These are phyloP conservation scores for Botryotinia narcissicola DNA, from an alignment of 2,329 filamentous ascomycete genomes.

Conservation along the genomic window DNA sequence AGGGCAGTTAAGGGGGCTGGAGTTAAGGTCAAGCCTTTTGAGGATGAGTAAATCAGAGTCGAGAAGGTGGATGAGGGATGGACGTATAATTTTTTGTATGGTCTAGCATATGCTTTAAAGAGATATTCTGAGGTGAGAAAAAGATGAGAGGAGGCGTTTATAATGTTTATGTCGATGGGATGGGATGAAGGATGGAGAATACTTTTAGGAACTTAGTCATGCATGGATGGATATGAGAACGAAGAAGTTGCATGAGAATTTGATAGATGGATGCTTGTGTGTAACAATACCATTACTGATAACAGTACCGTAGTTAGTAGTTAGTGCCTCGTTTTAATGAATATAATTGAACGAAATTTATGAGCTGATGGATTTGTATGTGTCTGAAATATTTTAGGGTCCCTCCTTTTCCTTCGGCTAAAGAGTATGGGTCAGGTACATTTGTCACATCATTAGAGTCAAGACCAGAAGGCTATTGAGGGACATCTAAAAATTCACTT, in stretches of 20 bases:
- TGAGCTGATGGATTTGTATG: background rate
- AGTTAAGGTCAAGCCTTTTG: constrained; percentile 34
- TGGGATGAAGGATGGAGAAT: background rate
- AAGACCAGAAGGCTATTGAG: background rate
- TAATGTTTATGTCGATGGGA: background rate
- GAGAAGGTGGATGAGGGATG: background rate
- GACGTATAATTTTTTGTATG: background rate
- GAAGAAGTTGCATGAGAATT: background rate
- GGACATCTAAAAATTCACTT: background rate
- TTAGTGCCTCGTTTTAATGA: background rate
- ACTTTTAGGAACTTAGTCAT: background rate
- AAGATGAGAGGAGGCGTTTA: background rate
- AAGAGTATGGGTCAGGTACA: background rate
- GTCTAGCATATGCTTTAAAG: background rate
- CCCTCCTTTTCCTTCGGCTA: background rate
- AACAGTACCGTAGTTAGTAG: background rate
- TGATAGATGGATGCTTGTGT: background rate
- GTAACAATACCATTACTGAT: constrained; percentile 8
- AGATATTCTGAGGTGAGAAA: background rate
- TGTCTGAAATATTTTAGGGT: background rate
- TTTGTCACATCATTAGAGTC: background rate
- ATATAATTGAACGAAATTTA: background rate
- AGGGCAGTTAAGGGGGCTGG: constrained; percentile 36
- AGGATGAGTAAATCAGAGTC: constrained; percentile 26
- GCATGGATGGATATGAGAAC: constrained; percentile 4